Percentiles rank a stretch among this genome's conserved stretches.
Evolutionary conservation across 805 yeast species (phyloP).

Genomic region (Ogataea methanolica): DNA sequence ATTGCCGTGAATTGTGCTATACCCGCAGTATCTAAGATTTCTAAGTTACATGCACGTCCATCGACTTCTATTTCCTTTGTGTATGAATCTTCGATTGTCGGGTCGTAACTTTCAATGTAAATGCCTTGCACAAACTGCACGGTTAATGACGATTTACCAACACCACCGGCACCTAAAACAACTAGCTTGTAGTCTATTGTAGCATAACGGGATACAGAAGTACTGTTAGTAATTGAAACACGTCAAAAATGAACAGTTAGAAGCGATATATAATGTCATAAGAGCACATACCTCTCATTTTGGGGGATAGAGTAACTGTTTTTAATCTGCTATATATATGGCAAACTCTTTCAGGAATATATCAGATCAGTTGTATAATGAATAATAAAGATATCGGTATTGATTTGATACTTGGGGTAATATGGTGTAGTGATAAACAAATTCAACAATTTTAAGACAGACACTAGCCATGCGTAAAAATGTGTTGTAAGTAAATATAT

Average conservation of each 20-base stretch:
- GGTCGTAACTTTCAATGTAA: slow-evolving; percentile 88
- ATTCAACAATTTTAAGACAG: no score
- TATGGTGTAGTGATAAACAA: no score
- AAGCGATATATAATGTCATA: background rate
- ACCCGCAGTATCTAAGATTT: slow-evolving; percentile 65
- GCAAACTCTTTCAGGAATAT: no score
- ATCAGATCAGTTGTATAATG: no score
- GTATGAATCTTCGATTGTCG: slow-evolving; percentile 95
- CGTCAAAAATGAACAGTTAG: no score
- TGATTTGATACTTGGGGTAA: no score
- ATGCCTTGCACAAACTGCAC: slow-evolving; percentile 90
- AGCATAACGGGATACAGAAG: background rate
- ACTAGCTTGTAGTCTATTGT: slow-evolving; percentile 78
- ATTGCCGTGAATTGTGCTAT: slow-evolving; percentile 91
- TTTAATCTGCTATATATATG: no score
- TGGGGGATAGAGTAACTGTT: background rate
- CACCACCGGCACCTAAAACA: slow-evolving; percentile 96
- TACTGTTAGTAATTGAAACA: background rate
- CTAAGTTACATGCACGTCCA: slow-evolving; percentile 80
- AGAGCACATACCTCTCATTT: background rate
- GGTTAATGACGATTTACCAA: slow-evolving; percentile 90
- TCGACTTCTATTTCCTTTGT: slow-evolving; percentile 85
- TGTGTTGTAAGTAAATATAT: no score
- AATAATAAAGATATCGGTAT: no score
- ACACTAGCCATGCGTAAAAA: no score